Evolutionary conservation across 1,284 basidiomycete genomes (phyloP), one percentile per base, ranked within the genome.

Genomic region (Salmacisia buchloeana): DNA sequence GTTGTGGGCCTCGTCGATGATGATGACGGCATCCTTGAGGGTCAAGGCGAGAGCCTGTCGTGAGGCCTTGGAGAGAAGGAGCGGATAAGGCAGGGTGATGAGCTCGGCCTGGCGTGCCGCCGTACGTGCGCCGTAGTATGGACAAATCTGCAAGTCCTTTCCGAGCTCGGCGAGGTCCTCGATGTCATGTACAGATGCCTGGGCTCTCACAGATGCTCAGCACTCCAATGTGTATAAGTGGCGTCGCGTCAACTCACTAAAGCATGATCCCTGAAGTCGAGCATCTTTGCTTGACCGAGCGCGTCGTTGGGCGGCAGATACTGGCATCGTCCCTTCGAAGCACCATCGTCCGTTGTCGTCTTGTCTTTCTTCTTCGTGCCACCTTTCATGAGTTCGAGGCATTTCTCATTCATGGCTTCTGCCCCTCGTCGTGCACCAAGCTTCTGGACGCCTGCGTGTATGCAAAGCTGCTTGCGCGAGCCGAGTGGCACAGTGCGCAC

Each of bases 1-100:
- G 58, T 81, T 98, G 81, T 98, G 94, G 0, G 94, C 96, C 82
- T 98, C 94, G 78, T 98, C 94, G 63, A 98, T 87, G 45, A 98
- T 85, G 12, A 98, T 86, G 15, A 97, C 84, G 72, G 86, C 35
- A 84, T 88, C 58, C 92, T 83, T 76, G 89, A 87, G 71, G 93
- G 61, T 62, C 35, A 77, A 93, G 0, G 89, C 89, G 1, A 97
- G 83, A 0, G 92, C 87, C 74, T 94, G 90, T 46, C 94, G 84
- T 0, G 94, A 90, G 2, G 86, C 85, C 69, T 87, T 89, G 68
- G 92, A 90, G 7, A 98, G 82, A 0, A 98, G 83, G 10, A 98
- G 85, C 77, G 96, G 97, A 80, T 98, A 98, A 0, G 94, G 96
- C 2, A 97, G 83, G 0, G 90, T 89, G 10, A 97, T 87, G 0